These are phyloP conservation scores for Carex littledalei DNA, from an alignment of 176 grass and related monocot genomes.

Conservation along the genomic window DNA sequence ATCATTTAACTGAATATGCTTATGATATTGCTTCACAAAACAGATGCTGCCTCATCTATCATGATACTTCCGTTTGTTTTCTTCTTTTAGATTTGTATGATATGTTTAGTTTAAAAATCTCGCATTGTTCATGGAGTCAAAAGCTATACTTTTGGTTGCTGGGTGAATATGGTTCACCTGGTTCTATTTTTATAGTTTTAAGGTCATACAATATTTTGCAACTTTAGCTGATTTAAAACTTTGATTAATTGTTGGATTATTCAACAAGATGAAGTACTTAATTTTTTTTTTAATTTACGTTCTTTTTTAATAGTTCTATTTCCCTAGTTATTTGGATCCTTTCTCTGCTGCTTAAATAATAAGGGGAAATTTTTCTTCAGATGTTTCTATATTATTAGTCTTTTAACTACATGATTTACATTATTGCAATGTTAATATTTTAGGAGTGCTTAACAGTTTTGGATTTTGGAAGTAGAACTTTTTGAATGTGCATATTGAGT, in stretches of 20 bases:
- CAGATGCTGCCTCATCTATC: background rate
- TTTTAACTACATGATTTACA: background rate
- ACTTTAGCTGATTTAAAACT: background rate
- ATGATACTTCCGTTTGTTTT: background rate
- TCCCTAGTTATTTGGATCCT: background rate
- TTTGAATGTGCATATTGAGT: background rate
- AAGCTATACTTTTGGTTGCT: background rate
- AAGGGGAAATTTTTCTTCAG: background rate
- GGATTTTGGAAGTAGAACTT: background rate
- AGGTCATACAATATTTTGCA: background rate
- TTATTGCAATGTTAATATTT: background rate
- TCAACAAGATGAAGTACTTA: background rate
- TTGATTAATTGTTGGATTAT: background rate
- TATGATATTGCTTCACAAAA: too few species aligned
- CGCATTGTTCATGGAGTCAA: background rate
- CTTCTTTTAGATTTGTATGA: background rate
- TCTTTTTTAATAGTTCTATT: background rate
- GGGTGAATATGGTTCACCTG: background rate
- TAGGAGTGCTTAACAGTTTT: background rate
- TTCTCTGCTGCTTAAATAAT: background rate
- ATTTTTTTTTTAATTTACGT: background rate
- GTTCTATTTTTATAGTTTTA: background rate
- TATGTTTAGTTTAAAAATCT: background rate
- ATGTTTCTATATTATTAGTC: background rate
- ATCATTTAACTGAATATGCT: too few species aligned